These are phyloP conservation scores for Tulasnella sp. DNA, from an alignment of 768 basidiomycete genomes.

Conservation along the genomic window DNA sequence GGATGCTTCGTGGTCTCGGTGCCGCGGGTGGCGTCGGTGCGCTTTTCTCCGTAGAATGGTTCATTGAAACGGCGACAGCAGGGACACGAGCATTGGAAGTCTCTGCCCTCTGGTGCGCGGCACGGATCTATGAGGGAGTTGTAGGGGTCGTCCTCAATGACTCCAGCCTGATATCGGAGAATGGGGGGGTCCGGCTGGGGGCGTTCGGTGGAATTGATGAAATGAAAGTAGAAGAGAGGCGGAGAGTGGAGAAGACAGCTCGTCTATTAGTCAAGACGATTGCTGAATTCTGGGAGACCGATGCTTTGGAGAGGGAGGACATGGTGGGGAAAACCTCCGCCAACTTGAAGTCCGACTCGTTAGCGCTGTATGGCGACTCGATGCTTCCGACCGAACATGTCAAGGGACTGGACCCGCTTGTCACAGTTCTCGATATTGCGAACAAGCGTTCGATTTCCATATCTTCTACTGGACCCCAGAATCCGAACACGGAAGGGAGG, in stretches of 20 bases:
- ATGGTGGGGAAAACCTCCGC: neutral
- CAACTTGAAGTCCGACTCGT: slow-evolving; percentile 24
- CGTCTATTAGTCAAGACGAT: slow-evolving; percentile 55
- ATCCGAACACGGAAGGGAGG: neutral
- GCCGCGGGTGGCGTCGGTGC: slow-evolving; percentile 57
- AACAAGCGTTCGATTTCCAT: slow-evolving; percentile 13
- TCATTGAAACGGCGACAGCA: slow-evolving; percentile 49
- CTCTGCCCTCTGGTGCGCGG: slow-evolving; percentile 79
- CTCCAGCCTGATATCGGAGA: slow-evolving; percentile 22
- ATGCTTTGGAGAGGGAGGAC: slow-evolving; percentile 31
- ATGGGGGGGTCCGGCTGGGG: neutral
- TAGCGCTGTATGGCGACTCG: slow-evolving; percentile 20
- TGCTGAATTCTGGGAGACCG: slow-evolving; percentile 62
- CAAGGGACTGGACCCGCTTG: slow-evolving; percentile 56
- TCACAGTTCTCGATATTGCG: slow-evolving; percentile 37
- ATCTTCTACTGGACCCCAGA: slow-evolving; percentile 27
- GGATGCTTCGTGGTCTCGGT: slow-evolving; percentile 71
- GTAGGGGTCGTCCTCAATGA: slow-evolving; percentile 41
- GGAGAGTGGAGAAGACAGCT: slow-evolving; percentile 54
- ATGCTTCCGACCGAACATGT: slow-evolving; percentile 40
- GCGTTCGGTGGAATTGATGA: neutral
- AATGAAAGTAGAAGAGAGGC: neutral
- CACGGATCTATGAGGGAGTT: slow-evolving; percentile 66
- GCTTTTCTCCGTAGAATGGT: slow-evolving; percentile 78
- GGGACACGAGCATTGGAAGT: slow-evolving; percentile 44